Evolutionary conservation across 2,329 filamentous ascomycete genomes (phyloP).

Genomic region (Coniochaeta sp.): DNA sequence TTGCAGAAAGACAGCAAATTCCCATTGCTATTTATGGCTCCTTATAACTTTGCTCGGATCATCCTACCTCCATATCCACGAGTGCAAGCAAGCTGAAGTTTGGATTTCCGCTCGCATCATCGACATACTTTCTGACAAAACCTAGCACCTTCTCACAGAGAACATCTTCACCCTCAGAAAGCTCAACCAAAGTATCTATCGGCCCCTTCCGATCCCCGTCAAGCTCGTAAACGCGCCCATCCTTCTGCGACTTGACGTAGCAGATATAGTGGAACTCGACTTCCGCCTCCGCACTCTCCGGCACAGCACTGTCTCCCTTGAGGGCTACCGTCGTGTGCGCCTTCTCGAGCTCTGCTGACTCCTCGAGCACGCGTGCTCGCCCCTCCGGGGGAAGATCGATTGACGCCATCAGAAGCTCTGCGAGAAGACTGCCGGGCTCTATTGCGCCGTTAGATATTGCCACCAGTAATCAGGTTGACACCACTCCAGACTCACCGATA

Average conservation of each 20-base stretch:
- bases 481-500: conserved; percentile 22
- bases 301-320: conserved; percentile 54
- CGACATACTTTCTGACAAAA: conserved; percentile 30
- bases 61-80: conserved; percentile 6
- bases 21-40: no score
- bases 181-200: conserved; percentile 36
- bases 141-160: conserved; percentile 51
- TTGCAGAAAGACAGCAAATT: no score
- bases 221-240: conserved; percentile 55
- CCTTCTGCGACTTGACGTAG: conserved; percentile 52
- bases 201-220: conserved; percentile 63
- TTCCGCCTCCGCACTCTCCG: conserved; percentile 47
- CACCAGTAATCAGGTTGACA: not conserved
- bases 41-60: no score
- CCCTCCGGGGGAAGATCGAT: conserved; percentile 45
- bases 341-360: conserved; percentile 54
- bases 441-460: not conserved
- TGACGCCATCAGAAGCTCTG: conserved; percentile 54
- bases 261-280: conserved; percentile 67
- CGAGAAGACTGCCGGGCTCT: conserved; percentile 2
- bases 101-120: conserved; percentile 16
- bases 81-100: conserved; percentile 24
- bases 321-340: conserved; percentile 56
- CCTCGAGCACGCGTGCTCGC: conserved; percentile 55
- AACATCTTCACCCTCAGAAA: conserved; percentile 35